Evolutionary conservation across 352 stramenopile species (phyloP).

Genomic region (Globisporangium echinulatum): DNA sequence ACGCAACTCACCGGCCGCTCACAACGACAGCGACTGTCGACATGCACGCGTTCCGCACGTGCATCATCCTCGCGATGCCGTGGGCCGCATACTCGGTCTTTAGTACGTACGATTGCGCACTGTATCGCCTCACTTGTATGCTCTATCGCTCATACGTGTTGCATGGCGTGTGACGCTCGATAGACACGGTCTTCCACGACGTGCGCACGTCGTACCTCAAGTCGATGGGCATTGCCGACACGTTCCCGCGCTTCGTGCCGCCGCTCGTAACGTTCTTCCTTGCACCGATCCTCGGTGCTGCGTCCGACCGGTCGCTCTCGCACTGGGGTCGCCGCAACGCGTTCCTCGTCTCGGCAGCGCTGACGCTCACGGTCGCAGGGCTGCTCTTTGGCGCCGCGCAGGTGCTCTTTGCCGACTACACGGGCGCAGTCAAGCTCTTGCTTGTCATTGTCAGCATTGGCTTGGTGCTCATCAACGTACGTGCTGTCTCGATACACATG

Average conservation of each 20-base stretch:
- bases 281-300: slow-evolving; percentile 57
- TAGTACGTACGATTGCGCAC: slow-evolving; percentile 21
- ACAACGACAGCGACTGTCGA: slow-evolving; percentile 3
- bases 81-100: slow-evolving; percentile 69
- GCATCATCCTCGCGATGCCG: slow-evolving; percentile 65
- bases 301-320: slow-evolving; percentile 65
- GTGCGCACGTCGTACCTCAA: slow-evolving; percentile 61
- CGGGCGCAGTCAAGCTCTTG: slow-evolving; percentile 35
- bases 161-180: no score
- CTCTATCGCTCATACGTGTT: not conserved
- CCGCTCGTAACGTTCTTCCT: slow-evolving; percentile 60
- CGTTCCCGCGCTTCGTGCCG: slow-evolving; percentile 56
- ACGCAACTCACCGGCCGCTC: not conserved
- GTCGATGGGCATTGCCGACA: slow-evolving; percentile 58
- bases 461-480: slow-evolving; percentile 52
- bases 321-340: slow-evolving; percentile 65
- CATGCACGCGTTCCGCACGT: slow-evolving; percentile 36
- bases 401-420: slow-evolving; percentile 44
- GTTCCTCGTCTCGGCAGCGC: slow-evolving; percentile 45
- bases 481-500: slow-evolving; percentile 1
- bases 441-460: slow-evolving; percentile 61
- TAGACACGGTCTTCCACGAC: slow-evolving; percentile 70
- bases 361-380: slow-evolving; percentile 41
- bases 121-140: not conserved
- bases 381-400: slow-evolving; percentile 62